These are phyloP conservation scores for Platanthera guangdongensis DNA, from an alignment of 106 monocot species.

Conservation along the genomic window DNA sequence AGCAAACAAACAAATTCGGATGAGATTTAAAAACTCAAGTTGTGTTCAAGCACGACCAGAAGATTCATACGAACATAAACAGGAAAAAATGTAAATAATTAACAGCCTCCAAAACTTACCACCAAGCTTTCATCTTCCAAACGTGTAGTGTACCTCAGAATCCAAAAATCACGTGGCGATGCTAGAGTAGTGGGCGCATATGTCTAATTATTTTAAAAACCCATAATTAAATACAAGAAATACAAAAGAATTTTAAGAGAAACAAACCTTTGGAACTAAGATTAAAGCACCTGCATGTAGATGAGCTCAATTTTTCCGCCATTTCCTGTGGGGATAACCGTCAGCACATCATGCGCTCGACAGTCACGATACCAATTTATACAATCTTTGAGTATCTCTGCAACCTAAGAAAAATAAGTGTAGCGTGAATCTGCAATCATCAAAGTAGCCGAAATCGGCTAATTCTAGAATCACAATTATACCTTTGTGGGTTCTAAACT, in stretches of 20 bases:
- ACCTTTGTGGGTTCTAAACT: conserved; percentile 95
- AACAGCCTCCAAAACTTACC: too few relatives aligned
- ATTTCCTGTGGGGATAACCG: conserved; percentile 1
- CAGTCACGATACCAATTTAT: too few relatives aligned
- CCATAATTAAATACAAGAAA: neutral
- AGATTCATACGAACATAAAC: neutral
- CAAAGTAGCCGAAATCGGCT: too few relatives aligned
- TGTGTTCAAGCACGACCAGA: too few relatives aligned
- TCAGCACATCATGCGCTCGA: too few relatives aligned
- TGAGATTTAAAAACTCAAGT: too few relatives aligned
- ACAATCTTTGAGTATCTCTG: too few relatives aligned
- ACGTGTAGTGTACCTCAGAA: conserved; percentile 71
- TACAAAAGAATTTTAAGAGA: neutral
- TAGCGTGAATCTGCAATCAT: too few relatives aligned
- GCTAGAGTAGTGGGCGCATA: conserved; percentile 94
- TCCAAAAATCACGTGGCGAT: conserved; percentile 90
- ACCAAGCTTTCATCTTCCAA: conserved; percentile 45
- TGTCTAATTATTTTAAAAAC: conserved; percentile 30
- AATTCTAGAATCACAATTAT: too few relatives aligned
- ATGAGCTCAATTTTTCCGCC: conserved; percentile 88
- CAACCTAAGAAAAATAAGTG: too few relatives aligned
- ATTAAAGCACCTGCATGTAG: conserved; percentile 74
- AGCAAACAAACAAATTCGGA: too few relatives aligned
- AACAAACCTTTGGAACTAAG: neutral
- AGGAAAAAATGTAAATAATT: neutral